Percentiles rank a stretch among this genome's conserved stretches.
Conservation (phyloP, 2,329 filamentous ascomycete species). For the Alternaria brassicae region DNA sequence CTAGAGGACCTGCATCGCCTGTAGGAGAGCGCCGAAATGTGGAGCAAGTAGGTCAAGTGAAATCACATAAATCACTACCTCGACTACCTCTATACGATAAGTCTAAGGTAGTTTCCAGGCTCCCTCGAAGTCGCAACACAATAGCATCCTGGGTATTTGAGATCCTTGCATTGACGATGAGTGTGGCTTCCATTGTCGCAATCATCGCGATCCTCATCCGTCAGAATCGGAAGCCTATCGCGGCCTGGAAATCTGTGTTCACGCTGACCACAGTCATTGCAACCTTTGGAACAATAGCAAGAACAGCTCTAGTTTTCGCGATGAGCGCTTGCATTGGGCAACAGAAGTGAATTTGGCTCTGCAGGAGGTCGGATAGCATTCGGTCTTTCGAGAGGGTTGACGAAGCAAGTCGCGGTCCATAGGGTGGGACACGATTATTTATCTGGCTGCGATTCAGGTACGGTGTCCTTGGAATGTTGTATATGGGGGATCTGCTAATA, state of each 20-base stretch:
- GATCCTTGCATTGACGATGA: background rate
- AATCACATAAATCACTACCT: too few relatives aligned
- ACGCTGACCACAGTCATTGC: conserved; percentile 19
- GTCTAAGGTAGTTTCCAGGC: too few relatives aligned
- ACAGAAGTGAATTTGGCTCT: conserved; percentile 22
- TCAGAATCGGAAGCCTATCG: conserved; percentile 9
- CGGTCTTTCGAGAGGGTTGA: conserved; percentile 20
- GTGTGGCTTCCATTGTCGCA: conserved; percentile 1
- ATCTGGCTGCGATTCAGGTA: conserved; percentile 16
- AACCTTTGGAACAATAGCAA: too few relatives aligned
- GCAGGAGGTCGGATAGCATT: conserved; percentile 1
- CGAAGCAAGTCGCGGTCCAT: conserved; percentile 22
- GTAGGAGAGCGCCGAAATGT: too few relatives aligned
- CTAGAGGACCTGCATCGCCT: too few relatives aligned
- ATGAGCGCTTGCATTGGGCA: too few relatives aligned
- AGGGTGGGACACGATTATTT: conserved; percentile 16
- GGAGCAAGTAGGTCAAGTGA: too few relatives aligned
- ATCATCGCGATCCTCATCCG: conserved; percentile 10
- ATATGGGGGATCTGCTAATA: too few relatives aligned
- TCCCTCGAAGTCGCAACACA: too few relatives aligned
- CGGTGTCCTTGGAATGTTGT: too few relatives aligned
- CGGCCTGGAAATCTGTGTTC: conserved; percentile 10
- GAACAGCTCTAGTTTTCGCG: too few relatives aligned
- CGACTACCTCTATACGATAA: too few relatives aligned
- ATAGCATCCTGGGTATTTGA: conserved; percentile 8